Percentiles rank a stretch among this genome's conserved stretches.
Conservation (phyloP, 495 filamentous ascomycete genomes). For the Amniculicola lignicola region DNA sequence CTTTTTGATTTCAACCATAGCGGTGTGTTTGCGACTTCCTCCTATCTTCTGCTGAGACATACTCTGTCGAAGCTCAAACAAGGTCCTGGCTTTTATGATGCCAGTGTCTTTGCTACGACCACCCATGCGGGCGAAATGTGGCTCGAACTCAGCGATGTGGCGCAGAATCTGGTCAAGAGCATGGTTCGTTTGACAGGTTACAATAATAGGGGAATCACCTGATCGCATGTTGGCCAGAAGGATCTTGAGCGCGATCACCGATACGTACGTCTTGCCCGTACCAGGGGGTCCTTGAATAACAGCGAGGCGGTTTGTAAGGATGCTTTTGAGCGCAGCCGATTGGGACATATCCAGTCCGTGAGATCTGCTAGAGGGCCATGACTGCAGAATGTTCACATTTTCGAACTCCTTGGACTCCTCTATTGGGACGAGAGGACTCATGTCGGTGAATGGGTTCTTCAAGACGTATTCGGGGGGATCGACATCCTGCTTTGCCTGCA, state of each 20-base stretch:
- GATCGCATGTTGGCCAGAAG: slow-evolving; percentile 60
- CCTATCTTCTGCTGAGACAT: slow-evolving; percentile 7
- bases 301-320: slow-evolving; percentile 68
- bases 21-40: slow-evolving; percentile 39
- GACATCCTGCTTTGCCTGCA: slow-evolving; percentile 49
- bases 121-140: slow-evolving; percentile 74
- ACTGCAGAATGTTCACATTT: slow-evolving; percentile 49
- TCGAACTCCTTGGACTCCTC: slow-evolving; percentile 34
- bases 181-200: slow-evolving; percentile 89
- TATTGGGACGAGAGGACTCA: slow-evolving; percentile 42
- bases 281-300: slow-evolving; percentile 91
- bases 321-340: slow-evolving; percentile 61
- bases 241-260: slow-evolving; percentile 65
- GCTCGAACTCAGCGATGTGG: slow-evolving; percentile 62
- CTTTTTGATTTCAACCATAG: slow-evolving; percentile 45
- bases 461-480: slow-evolving; percentile 51
- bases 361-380: slow-evolving; percentile 47
- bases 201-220: slow-evolving; percentile 67
- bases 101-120: slow-evolving; percentile 64
- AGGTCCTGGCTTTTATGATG: slow-evolving; percentile 60
- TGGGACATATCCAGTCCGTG: slow-evolving; percentile 68
- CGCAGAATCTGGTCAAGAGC: slow-evolving; percentile 81
- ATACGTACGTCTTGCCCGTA: slow-evolving; percentile 83
- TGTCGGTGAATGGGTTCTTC: slow-evolving; percentile 47
- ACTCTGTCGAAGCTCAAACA: slow-evolving; percentile 57